Conservation (phyloP, 1,139 yeast species). For the Meyerozyma smithsonii region DNA sequence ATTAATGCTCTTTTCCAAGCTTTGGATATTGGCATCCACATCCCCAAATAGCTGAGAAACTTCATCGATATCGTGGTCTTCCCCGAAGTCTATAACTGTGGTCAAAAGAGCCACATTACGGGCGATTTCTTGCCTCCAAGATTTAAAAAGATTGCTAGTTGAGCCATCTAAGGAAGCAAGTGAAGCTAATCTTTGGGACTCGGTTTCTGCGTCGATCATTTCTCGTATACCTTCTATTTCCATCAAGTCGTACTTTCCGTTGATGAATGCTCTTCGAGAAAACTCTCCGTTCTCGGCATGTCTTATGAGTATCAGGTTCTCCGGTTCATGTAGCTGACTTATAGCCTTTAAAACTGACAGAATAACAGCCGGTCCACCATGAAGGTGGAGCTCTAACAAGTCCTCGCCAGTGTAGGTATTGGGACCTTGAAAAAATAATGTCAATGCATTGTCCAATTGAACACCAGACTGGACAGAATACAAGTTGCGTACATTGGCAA, state of each 20-base stretch:
- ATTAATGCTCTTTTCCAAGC: slow-evolving; percentile 41
- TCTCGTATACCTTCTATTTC: slow-evolving; percentile 89
- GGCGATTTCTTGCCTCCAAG: slow-evolving; percentile 68
- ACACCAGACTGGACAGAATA: slow-evolving; percentile 33
- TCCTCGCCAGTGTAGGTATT: slow-evolving; percentile 94
- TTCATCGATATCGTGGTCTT: slow-evolving; percentile 79
- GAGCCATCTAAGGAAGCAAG: slow-evolving; percentile 69
- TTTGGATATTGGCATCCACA: slow-evolving; percentile 42
- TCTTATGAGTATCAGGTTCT: slow-evolving; percentile 44
- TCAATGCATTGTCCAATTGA: slow-evolving; percentile 72
- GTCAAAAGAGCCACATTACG: slow-evolving; percentile 70
- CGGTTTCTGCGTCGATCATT: slow-evolving; percentile 92
- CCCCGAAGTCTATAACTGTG: slow-evolving; percentile 94
- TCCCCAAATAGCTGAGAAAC: slow-evolving; percentile 42
- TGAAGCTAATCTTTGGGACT: slow-evolving; percentile 75
- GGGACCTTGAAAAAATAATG: slow-evolving; percentile 68
- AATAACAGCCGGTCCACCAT: slow-evolving; percentile 89
- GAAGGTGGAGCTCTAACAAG: slow-evolving; percentile 77
- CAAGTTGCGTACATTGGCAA: slow-evolving; percentile 53
- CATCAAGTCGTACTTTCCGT: slow-evolving; percentile 66
- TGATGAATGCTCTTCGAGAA: slow-evolving; percentile 73
- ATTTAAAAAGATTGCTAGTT: slow-evolving; percentile 46
- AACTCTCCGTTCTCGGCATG: slow-evolving; percentile 95
- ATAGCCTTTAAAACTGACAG: slow-evolving; percentile 65
- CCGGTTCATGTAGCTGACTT: slow-evolving; percentile 42